phyloP scores from a whole-genome alignment of 805 yeast species.

The Kregervanrija fluxuum region DNA sequence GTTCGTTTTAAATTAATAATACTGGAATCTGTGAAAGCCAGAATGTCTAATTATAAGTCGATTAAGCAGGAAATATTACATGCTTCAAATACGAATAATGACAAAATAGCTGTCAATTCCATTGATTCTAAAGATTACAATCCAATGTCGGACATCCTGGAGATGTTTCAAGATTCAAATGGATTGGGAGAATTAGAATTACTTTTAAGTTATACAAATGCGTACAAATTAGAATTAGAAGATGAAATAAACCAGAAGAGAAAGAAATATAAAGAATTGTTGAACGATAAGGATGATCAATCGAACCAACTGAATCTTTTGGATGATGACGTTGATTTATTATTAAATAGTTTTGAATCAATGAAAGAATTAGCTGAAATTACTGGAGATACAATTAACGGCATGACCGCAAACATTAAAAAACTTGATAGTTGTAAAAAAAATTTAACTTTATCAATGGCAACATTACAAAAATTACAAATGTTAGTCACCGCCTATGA shows the following conservation, averaged over 20 bases:
- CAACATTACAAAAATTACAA: constrained; percentile 77
- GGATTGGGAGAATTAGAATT: constrained; percentile 44
- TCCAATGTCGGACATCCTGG: constrained; percentile 45
- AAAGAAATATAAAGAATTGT: constrained; percentile 25
- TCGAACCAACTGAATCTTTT: constrained; percentile 21
- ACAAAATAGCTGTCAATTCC: background rate
- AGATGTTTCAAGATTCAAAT: constrained; percentile 44
- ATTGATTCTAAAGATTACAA: constrained; percentile 38
- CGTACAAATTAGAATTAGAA: constrained; percentile 44
- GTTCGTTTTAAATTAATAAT: no score
- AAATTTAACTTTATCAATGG: constrained; percentile 79
- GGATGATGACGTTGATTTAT: constrained; percentile 29
- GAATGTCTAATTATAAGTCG: no score
- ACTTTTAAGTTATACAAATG: constrained; percentile 40
- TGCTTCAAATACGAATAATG: constrained; percentile 12
- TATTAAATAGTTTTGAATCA: constrained; percentile 38
- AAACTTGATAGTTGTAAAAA: constrained; percentile 74
- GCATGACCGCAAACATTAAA: constrained; percentile 73
- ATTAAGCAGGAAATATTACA: constrained; percentile 14
- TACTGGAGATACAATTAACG: constrained; percentile 57
- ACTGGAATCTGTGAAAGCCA: no score
- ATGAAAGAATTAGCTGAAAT: constrained; percentile 41
- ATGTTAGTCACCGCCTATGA: constrained; percentile 76
- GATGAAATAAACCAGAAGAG: constrained; percentile 34
- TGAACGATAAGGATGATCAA: constrained; percentile 12